phyloP scores from a whole-genome alignment of 805 yeast species.

The Teunomyces panamensis region DNA sequence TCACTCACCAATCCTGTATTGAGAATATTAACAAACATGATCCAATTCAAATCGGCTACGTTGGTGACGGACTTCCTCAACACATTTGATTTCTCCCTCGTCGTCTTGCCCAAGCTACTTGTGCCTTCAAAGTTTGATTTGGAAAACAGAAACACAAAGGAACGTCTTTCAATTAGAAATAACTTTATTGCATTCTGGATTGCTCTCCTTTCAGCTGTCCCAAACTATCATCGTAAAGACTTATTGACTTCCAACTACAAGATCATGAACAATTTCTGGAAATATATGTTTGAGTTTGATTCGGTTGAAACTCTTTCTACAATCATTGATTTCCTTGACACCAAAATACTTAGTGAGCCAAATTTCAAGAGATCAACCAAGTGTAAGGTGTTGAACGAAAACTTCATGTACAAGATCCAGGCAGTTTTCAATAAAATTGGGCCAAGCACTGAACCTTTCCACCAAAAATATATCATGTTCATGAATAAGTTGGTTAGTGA shows the following conservation, averaged over 20 bases:
- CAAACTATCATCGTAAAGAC: constrained; percentile 62
- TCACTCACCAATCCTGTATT: constrained; percentile 60
- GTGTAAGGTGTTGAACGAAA: constrained; percentile 74
- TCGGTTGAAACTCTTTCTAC: constrained; percentile 33
- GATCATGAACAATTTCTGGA: constrained; percentile 66
- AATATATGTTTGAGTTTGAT: constrained; percentile 56
- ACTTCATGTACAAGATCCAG: constrained; percentile 58
- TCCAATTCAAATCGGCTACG: constrained; percentile 43
- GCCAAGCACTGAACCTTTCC: constrained; percentile 21
- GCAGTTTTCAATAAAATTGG: constrained; percentile 38
- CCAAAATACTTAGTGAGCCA: constrained; percentile 54
- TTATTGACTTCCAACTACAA: constrained; percentile 50
- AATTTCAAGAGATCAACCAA: constrained; percentile 66
- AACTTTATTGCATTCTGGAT: constrained; percentile 64
- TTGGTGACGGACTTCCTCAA: constrained; percentile 58
- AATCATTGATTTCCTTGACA: constrained; percentile 48
- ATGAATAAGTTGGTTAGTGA: constrained; percentile 51
- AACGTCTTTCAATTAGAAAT: constrained; percentile 49
- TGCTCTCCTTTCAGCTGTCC: constrained; percentile 45
- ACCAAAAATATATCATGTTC: constrained; percentile 42
- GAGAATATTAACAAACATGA: constrained; percentile 52
- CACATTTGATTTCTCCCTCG: constrained; percentile 63
- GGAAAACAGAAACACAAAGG: constrained; percentile 33
- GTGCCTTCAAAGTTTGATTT: constrained; percentile 13
- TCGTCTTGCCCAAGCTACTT: constrained; percentile 59